phyloP scores from a whole-genome alignment of 306 rosid genomes.

The Purshia tridentata region DNA sequence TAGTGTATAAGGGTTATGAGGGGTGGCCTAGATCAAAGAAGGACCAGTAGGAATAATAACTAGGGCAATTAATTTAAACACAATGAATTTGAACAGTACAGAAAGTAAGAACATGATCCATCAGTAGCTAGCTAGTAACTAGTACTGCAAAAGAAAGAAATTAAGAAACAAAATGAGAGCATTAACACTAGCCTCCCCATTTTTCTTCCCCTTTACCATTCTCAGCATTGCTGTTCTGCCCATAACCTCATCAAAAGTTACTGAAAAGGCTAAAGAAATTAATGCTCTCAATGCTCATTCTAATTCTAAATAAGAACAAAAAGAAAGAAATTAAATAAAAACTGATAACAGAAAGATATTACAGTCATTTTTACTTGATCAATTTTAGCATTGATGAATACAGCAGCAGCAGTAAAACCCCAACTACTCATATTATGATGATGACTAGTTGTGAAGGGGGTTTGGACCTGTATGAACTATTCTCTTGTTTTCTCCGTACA shows the following conservation, averaged over 20 bases:
- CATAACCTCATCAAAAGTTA: conserved; percentile 21
- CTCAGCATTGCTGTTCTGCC: conserved; percentile 16
- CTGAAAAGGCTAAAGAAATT: conserved; percentile 72
- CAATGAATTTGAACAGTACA: conserved; percentile 39
- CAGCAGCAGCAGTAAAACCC: not conserved
- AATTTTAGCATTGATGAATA: not conserved
- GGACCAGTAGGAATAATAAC: conserved; percentile 15
- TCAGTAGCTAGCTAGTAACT: not conserved
- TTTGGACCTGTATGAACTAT: conserved; percentile 84
- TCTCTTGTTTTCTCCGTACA: conserved; percentile 64
- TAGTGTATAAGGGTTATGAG: not conserved
- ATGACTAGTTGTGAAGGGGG: conserved; percentile 82
- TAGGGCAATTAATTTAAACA: not conserved
- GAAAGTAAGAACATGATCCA: conserved; percentile 2
- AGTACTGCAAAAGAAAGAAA: conserved; percentile 10
- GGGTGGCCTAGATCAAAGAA: not conserved
- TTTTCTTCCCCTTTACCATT: not conserved
- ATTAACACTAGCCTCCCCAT: conserved; percentile 64
- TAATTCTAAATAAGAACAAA: not conserved
- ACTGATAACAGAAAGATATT: conserved; percentile 20
- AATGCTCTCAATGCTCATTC: conserved; percentile 58
- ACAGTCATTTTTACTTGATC: conserved; percentile 20
- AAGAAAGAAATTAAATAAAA: not conserved
- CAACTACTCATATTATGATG: not conserved
- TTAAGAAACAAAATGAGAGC: conserved; percentile 53